Base-by-base conservation (phyloP, 176 grass and related monocot genomes). In the Musa itinerans region DNA sequence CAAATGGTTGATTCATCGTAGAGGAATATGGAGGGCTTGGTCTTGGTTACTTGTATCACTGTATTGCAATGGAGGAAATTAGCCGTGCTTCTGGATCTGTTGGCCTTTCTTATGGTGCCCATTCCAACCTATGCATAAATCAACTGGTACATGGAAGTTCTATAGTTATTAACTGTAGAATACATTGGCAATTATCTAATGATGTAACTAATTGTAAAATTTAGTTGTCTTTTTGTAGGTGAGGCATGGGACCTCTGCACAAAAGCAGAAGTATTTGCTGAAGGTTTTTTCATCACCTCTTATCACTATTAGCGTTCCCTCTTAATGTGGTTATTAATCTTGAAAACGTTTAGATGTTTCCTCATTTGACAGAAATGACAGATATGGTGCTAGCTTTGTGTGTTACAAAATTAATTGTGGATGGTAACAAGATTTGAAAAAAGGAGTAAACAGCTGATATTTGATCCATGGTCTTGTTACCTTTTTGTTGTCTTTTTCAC, bases 11-110 rank as follows among this genome's bases (percentile, higher is more conserved):
- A 17, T 71, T 23, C 27, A 8, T 85, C 50, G 21, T 25, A 92
- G 94, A 93, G 84, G 94, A 97, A 74, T 93, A 90, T 71, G 94
- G 94, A 66, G 94, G 94, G 61, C 81, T 93, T 61, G 94, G 94
- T 14, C 81, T 97, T 5, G 94, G 94, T 10, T 97, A 97, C 82
- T 65, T 83, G 77, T 97, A 97, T 82, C 94, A 97, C 85, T 97
- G 94, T 83, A 91, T 97, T 76, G 86, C 94, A 80, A 93, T 97
- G 94, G 94, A 97, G 80, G 94, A 97, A 82, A 91, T 97, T 69
- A 89, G 86, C 76, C 83, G 94, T 74, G 94, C 94, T 9, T 97
- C 94, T 2, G 94, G 90, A 11, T 89, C 94, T 26, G 94, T 98
- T 70, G 94, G 94, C n/a, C 88, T 93, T 52, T 93, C 94, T 58